Base-by-base conservation (phyloP, 129 eudicot species). In the Pulicaria dysenterica region DNA sequence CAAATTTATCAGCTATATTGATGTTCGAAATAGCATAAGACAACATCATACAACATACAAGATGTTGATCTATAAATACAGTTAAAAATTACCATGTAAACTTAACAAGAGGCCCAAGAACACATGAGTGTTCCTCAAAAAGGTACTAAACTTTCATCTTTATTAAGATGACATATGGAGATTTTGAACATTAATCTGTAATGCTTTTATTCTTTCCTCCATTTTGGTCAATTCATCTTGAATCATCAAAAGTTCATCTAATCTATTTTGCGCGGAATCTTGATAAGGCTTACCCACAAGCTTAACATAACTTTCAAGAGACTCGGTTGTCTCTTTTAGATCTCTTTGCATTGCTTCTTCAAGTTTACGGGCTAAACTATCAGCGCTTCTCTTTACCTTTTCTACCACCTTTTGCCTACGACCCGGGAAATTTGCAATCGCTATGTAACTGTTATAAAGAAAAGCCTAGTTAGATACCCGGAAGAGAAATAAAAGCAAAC, bases 281-380 rank as follows among this genome's bases (percentile, higher is more conserved):
- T 86, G 89, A 76, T 88, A 90, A 51, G 99, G 96, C 74, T 88
- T 82, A 53, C 96, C 91, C 34, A 88, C 70, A 39, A 80, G 72
- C 60, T 75, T 77, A 8, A 90, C 96, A 64, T 69, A 95, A 53
- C 75, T 73, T 55, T 83, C 83, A 17, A 95, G 74, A 70, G 69
- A 81, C 57, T 78, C 64, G 4, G 83, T 83, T 19, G 94, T 76
- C 69, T 80, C 95, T 61, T 59, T 14, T 17, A 95, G 81, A 75
- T 95, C 94, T 75, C 78, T 90, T 61, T 84, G 85, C 99, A 95
- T 90, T 42, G 96, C 91, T 65, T 95, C 97, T 71, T 88, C 97
- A 2, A 95, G 63, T 83, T 95, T 83, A 47, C 88, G 81, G 3
- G 83, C 88, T 64, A 90, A 81, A 70, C 73, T 83, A 84, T 88